phyloP scores from a whole-genome alignment of 2,329 filamentous ascomycete genomes.

The Stemphylium lycopersici region DNA sequence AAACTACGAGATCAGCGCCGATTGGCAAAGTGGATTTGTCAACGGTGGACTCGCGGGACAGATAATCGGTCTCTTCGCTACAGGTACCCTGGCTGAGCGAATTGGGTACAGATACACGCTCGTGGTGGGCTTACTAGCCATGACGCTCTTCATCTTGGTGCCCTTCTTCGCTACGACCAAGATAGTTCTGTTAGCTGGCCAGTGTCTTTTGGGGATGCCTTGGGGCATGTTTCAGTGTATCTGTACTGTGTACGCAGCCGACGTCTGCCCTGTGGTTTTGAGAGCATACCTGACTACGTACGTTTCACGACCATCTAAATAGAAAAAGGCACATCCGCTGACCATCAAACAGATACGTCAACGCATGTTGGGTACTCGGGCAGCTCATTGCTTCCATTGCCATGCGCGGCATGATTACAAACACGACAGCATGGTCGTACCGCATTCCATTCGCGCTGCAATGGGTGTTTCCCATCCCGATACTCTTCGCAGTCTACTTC shows the following conservation, averaged over 20 bases:
- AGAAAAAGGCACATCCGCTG: not conserved
- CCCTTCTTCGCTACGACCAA: constrained; percentile 25
- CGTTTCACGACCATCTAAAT: not conserved
- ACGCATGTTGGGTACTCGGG: constrained; percentile 49
- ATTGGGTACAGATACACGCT: constrained; percentile 40
- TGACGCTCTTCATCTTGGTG: constrained; percentile 17
- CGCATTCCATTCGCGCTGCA: constrained; percentile 69
- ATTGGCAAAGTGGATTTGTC: constrained; percentile 51
- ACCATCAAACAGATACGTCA: constrained; percentile 32
- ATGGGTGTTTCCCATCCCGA: constrained; percentile 58
- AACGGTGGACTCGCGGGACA: constrained; percentile 52
- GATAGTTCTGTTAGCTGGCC: constrained; percentile 17
- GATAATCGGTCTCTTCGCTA: constrained; percentile 49
- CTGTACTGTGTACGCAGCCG: constrained; percentile 54
- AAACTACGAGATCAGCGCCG: constrained; percentile 46
- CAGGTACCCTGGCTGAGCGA: constrained; percentile 49
- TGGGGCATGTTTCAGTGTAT: constrained; percentile 51
- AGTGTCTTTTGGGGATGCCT: constrained; percentile 36
- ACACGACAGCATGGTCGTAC: constrained; percentile 66
- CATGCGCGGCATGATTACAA: constrained; percentile 66
- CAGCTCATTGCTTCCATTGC: constrained; percentile 73
- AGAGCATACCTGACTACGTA: constrained; percentile 63
- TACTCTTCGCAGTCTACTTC: constrained; percentile 67
- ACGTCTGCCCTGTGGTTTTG: constrained; percentile 70
- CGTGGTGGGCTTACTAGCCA: constrained; percentile 24